Base-by-base conservation (phyloP, 2,329 filamentous ascomycete species). In the Raffaelea arxii region DNA sequence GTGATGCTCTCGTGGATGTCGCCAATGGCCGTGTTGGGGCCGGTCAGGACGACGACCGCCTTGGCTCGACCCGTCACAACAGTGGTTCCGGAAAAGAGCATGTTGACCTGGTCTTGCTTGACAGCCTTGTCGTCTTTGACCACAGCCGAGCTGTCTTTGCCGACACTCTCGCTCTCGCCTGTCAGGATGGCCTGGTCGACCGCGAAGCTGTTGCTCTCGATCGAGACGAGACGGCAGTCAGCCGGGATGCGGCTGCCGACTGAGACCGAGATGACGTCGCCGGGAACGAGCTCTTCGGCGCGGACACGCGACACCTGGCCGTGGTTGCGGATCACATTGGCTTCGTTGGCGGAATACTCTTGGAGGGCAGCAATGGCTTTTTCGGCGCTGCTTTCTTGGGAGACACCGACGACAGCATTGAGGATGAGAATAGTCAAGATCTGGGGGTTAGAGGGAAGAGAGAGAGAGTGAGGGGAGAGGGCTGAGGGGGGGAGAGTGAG, bases 1-100 rank as follows among this genome's bases (percentile, higher is more conserved):
- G 89, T 90, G 62, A 98, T 98, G 71, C 90, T 97, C 68, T 97
- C 92, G 63, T 98, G 92, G 54, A 98, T 98, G 63, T 96, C 92
- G 58, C 92, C 92, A 66, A 98, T 98, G 32, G 92, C 92, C 23
- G 92, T 98, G 59, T 80, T 86, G 41, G 82, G 77, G 54, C 92
- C 92, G 18, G 92, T 98, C 60, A 94, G 67, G 52, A 89, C 90
- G 23, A 98, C 92, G 45, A 97, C 70, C 38, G 92, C 92, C 57
- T 80, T 90, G 43, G 92, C 94, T 63, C 91, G 87, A 51, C 92
- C 92, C 53, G 86, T 94, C 19, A 96, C 91, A 18, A 98, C 89
- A 3, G 92, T 97, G 6, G 94, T 98, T 58, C 94, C 94, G 1
- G 94, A 98, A 69, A 98, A 98, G 50, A 98, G 76, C 78, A 95